phyloP scores from a whole-genome alignment of 129 eudicot species.

The Kitagawia praeruptora region DNA sequence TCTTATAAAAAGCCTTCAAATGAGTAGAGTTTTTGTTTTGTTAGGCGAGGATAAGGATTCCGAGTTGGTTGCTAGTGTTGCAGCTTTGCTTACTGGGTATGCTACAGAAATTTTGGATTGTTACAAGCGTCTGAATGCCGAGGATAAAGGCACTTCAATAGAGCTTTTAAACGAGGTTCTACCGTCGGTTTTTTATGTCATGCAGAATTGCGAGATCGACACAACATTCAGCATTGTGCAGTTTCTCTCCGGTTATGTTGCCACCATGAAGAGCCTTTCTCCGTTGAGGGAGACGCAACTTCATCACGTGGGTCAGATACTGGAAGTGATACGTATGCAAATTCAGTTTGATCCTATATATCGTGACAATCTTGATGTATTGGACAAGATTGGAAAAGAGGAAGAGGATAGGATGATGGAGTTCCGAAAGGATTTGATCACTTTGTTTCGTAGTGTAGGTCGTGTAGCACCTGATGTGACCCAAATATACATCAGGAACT shows the following conservation, averaged over 20 bases:
- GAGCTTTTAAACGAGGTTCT: conserved; percentile 86
- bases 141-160: conserved; percentile 42
- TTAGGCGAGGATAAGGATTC: conserved; percentile 63
- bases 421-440: conserved; percentile 70
- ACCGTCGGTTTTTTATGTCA: conserved; percentile 70
- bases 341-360: conserved; percentile 64
- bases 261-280: conserved; percentile 71
- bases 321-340: conserved; percentile 71
- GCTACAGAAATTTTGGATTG: conserved; percentile 77
- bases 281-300: conserved; percentile 60
- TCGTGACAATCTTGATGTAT: conserved; percentile 62
- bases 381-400: conserved; percentile 80
- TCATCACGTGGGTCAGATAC: conserved; percentile 64
- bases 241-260: conserved; percentile 80
- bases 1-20: conserved; percentile 63
- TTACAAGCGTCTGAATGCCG: conserved; percentile 52
- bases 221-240: conserved; percentile 60
- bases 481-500: conserved; percentile 59
- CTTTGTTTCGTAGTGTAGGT: conserved; percentile 78
- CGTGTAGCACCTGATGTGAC: conserved; percentile 94
- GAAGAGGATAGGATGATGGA: conserved; percentile 92
- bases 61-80: conserved; percentile 55
- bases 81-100: conserved; percentile 73
- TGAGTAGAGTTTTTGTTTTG: conserved; percentile 62
- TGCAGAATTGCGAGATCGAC: conserved; percentile 69